Base-by-base conservation (phyloP, 2,329 filamentous ascomycete genomes). In the Diplodia intermedia region DNA sequence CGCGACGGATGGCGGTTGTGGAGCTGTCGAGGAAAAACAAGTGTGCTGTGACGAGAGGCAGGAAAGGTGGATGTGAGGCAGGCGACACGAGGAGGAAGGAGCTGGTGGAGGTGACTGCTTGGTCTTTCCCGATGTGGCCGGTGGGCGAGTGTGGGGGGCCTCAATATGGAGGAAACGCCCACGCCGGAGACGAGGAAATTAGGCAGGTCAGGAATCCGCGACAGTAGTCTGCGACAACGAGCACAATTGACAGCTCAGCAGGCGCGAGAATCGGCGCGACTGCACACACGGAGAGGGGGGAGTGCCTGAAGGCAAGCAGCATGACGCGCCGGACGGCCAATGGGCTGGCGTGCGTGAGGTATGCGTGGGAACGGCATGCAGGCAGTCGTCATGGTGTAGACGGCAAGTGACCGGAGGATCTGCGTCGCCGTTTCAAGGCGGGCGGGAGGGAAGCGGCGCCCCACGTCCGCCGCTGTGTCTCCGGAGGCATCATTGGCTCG, bases 151-250 rank as follows among this genome's bases (percentile, higher is more conserved):
- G 43, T 47, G 43, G 43, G 43, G 43, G 43, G 43, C n/a, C 43
- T 9, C 43, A 47, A 47, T 47, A 47, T 47, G 43, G 43, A 47
- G 43, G 40, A 47, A 47, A 47, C 43, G 8, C 43, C 43, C 43
- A 47, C 43, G 18, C 43, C 43, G 43, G 43, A 47, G 38, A 8
- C 2, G n/a, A 7, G 49, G 50, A 53, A 31, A 53, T 53, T 53
- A 31, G 23, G 29, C 12, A 53, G 50, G 50, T 14, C 50, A 53
- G 50, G 18, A 26, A 29, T 4, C 50, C 50, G 50, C 50, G 50
- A 53, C 50, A 53, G 50, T 53, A 53, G 50, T 15, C 40, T 43
- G 40, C 40, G 40, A 43, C 40, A 43, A 43, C 4, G 40, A 43
- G 18, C 8, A n/a, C 26, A n/a, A 20, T 53, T 53, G 50, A 53